Evolutionary conservation across 2,329 filamentous ascomycete species (phyloP).

Genomic region (Stagonosporopsis rhizophila): DNA sequence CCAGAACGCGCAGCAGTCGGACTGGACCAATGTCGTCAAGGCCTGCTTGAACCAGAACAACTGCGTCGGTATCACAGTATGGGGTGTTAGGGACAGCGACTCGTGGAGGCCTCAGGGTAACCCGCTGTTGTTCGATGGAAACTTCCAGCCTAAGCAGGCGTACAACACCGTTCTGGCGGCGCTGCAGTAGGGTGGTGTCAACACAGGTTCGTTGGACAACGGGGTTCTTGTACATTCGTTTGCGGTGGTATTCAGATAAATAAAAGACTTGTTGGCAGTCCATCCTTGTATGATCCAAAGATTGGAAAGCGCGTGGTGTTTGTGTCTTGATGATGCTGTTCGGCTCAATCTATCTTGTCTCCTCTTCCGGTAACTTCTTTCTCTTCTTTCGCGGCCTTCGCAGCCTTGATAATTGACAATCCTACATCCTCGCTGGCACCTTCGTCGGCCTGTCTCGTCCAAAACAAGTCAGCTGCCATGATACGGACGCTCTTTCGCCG

Average conservation of each 20-base stretch:
- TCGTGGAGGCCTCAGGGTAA: constrained; percentile 54
- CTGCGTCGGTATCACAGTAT: constrained; percentile 73
- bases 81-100: constrained; percentile 59
- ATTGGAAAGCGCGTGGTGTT: not conserved
- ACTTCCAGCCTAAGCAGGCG: constrained; percentile 54
- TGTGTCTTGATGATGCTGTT: not conserved
- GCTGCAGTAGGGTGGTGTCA: constrained; percentile 20
- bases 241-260: not conserved
- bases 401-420: constrained; percentile 36
- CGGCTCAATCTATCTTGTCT: constrained; percentile 15
- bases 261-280: not conserved
- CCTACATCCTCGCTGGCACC: constrained; percentile 33
- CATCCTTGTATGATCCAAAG: not conserved
- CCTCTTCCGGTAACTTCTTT: constrained; percentile 20
- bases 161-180: constrained; percentile 45
- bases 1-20: constrained; percentile 60
- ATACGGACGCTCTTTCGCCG: constrained; percentile 43
- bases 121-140: constrained; percentile 56
- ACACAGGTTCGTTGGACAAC: not conserved
- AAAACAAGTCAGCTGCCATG: constrained; percentile 41
- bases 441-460: constrained; percentile 40
- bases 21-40: constrained; percentile 64
- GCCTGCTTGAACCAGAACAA: constrained; percentile 67
- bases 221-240: not conserved
- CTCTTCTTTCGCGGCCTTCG: constrained; percentile 30